Evolutionary conservation across 768 basidiomycete species (phyloP), one percentile per base, ranked within the genome.

Genomic region (Cystoderma amianthinum): DNA sequence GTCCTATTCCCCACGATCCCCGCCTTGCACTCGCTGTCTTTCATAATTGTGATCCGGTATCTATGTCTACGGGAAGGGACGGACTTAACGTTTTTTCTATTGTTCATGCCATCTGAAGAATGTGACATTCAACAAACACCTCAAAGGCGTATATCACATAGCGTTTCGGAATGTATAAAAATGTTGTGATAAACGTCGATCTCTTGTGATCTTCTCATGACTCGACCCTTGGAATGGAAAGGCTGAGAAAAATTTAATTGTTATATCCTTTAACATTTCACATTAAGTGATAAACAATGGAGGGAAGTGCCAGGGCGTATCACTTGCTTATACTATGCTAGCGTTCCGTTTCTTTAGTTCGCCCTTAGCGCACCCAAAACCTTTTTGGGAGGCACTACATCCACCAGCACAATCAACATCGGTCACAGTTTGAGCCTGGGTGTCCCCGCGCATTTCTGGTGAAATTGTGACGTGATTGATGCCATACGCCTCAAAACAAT

Each of bases 391-490:
- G 10, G 63, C 59, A 2, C 64, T 50, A 51, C 68, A 68, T 15
- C 61, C 53, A 5, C 50, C 51, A 16, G 53, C 32, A 17, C 50
- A 22, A 20, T 60, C 57, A 13, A 62, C 63, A 21, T 51, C 58
- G 1, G 53, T 45, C n/a, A 53, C 47, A n/a, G 59, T 55, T 44
- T 56, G 54, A 11, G 59, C 43, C 36, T 57, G 59, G 43, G 52
- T 52, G 40, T 63, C 60, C 28, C 60, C 59, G 5, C 59, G 56
- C 25, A 71, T 61, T 53, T 76, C 74, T 16, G 74, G 74, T 4
- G 72, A 71, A 41, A 77, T 75, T 9, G 75, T 77, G 38, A 74
- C 72, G 58, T 77, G 75, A 40, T 55, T 66, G 39, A 77, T 68
- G 4, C 75, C 75, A 48, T 74, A 74, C 40, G 65, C 71, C 15